Percentiles rank a stretch among this genome's conserved stretches.
Conservation (phyloP, 768 basidiomycete genomes). For the Termitomyces sp. region DNA sequence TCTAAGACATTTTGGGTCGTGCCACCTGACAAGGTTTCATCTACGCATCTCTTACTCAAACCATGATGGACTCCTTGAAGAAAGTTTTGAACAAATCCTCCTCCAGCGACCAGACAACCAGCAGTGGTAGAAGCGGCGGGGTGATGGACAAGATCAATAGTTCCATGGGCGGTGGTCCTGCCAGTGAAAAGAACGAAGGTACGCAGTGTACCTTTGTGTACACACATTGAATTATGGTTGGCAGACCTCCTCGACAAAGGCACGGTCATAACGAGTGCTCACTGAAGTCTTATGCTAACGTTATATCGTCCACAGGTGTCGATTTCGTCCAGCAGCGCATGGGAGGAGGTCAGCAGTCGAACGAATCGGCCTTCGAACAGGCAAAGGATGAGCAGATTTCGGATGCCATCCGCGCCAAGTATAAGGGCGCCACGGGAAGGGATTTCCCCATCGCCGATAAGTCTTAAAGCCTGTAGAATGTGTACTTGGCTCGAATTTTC, state of each 20-base stretch:
- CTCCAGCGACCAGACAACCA: background rate
- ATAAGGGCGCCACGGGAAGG: constrained; percentile 31
- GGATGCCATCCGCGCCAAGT: constrained; percentile 31
- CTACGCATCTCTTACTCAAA: background rate
- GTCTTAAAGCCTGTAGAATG: background rate
- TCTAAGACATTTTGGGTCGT: background rate
- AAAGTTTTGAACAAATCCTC: background rate
- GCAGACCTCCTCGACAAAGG: constrained; percentile 5
- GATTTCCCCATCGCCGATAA: constrained; percentile 33
- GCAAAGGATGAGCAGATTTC: constrained; percentile 39
- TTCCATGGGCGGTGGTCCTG: background rate
- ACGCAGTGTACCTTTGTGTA: no score
- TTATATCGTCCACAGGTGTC: constrained; percentile 20
- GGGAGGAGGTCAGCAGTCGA: constrained; percentile 32
- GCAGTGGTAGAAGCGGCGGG: background rate
- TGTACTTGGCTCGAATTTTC: background rate
- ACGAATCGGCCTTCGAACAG: constrained; percentile 40
- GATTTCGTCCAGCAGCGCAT: constrained; percentile 39
- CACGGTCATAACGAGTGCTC: background rate
- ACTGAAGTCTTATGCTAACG: background rate
- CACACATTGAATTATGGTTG: no score
- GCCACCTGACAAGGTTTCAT: background rate
- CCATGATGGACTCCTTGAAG: background rate
- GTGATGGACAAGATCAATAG: constrained; percentile 1
- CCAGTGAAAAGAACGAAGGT: constrained; percentile 1